Evolutionary conservation across 179 eudicot genomes (phyloP).

Genomic region (Beta corolliflora): DNA sequence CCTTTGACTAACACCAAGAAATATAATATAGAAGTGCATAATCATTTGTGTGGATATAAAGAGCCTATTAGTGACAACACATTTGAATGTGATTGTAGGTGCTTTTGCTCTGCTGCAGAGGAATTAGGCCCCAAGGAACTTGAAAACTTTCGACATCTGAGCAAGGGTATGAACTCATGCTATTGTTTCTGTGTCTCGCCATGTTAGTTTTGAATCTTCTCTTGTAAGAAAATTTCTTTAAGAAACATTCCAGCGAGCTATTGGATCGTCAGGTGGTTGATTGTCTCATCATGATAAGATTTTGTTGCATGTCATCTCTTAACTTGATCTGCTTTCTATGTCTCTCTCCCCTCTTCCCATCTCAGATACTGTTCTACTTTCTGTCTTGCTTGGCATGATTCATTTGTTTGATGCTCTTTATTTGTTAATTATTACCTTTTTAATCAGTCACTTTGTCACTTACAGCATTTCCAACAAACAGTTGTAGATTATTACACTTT

Average conservation of each 20-base stretch:
- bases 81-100: conserved; percentile 34
- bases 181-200: neutral
- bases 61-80: too few species aligned
- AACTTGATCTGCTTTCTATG: neutral
- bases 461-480: too few species aligned
- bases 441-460: too few species aligned
- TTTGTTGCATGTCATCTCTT: neutral
- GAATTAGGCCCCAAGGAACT: conserved; percentile 46
- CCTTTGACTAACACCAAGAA: neutral
- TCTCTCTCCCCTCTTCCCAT: neutral
- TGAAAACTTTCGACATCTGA: conserved; percentile 40
- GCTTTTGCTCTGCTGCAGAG: conserved; percentile 51
- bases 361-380: neutral
- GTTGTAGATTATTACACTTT: too few species aligned
- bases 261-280: neutral
- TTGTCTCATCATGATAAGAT: neutral
- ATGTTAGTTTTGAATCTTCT: neutral
- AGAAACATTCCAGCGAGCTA: neutral
- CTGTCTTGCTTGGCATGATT: neutral
- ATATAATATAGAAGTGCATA: neutral
- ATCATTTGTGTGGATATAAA: neutral
- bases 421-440: too few species aligned
- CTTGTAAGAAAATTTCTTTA: neutral
- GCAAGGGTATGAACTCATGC: conserved; percentile 51
- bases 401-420: neutral